phyloP scores from a whole-genome alignment of 768 basidiomycete genomes.

The Phanerochaete carnosa region DNA sequence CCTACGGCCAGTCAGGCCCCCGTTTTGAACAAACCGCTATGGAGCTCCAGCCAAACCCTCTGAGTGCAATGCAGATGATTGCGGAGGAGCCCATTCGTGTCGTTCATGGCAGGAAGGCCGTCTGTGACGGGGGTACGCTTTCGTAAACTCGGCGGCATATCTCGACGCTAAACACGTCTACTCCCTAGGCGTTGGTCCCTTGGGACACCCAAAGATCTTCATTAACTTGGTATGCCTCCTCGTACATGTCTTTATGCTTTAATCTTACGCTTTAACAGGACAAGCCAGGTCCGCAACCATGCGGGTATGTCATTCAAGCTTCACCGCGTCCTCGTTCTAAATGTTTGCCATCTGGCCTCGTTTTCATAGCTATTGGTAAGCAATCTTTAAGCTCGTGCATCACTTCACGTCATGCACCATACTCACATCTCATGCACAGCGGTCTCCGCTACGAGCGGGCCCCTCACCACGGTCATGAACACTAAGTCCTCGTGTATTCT shows the following conservation, averaged over 20 bases:
- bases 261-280: constrained; percentile 47
- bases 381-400: background rate
- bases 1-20: constrained; percentile 55
- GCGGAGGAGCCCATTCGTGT: constrained; percentile 81
- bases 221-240: constrained; percentile 79
- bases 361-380: constrained; percentile 32
- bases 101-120: constrained; percentile 78
- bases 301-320: constrained; percentile 62
- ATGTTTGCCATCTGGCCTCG: background rate
- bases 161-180: background rate
- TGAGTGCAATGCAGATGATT: constrained; percentile 90
- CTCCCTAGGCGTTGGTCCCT: constrained; percentile 77
- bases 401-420: background rate
- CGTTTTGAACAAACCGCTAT: constrained; percentile 92
- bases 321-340: background rate
- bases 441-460: constrained; percentile 89
- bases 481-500: constrained; percentile 10
- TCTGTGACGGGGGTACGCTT: constrained; percentile 87
- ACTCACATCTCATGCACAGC: constrained; percentile 39
- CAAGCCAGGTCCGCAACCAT: constrained; percentile 80
- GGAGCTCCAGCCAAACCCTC: constrained; percentile 84
- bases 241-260: background rate
- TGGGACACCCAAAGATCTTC: constrained; percentile 96
- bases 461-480: constrained; percentile 61
- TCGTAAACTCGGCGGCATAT: background rate